phyloP scores from a whole-genome alignment of 179 eudicot species.

The Silene coronaria region DNA sequence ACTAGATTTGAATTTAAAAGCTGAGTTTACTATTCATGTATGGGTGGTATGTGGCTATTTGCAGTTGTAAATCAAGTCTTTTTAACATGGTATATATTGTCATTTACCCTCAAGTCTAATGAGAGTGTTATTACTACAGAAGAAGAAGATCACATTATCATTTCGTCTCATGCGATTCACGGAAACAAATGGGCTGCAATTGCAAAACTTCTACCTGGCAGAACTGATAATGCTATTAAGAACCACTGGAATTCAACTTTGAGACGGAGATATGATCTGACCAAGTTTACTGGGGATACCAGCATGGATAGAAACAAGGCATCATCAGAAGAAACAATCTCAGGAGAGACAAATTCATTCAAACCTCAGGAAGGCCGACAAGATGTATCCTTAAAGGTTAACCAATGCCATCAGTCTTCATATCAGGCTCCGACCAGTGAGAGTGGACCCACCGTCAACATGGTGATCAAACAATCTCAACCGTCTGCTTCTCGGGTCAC shows the following conservation, averaged over 20 bases:
- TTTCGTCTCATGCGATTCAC: constrained; percentile 61
- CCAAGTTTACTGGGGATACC: constrained; percentile 30
- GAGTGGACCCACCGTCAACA: neutral
- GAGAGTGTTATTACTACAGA: constrained; percentile 37
- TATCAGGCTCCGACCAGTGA: constrained; percentile 12
- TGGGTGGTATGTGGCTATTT: neutral
- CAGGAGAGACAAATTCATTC: constrained; percentile 45
- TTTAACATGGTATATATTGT: neutral
- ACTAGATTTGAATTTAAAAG: neutral
- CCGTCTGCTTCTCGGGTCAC: neutral
- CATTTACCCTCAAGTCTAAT: constrained; percentile 13
- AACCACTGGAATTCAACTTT: constrained; percentile 94
- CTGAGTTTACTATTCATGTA: neutral
- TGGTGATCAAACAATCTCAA: neutral
- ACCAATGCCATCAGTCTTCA: constrained; percentile 18
- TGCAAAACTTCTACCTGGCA: constrained; percentile 71
- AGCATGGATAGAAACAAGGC: constrained; percentile 40
- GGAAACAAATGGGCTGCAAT: constrained; percentile 88
- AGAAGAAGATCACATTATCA: constrained; percentile 62
- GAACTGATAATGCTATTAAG: constrained; percentile 86
- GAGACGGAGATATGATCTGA: constrained; percentile 43
- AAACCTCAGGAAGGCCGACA: constrained; percentile 34
- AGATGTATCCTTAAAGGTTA: constrained; percentile 18
- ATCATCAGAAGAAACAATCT: constrained; percentile 57
- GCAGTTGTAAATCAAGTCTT: neutral